These are phyloP conservation scores for Apostasia ramifera DNA, from an alignment of 106 monocot species.

Conservation along the genomic window DNA sequence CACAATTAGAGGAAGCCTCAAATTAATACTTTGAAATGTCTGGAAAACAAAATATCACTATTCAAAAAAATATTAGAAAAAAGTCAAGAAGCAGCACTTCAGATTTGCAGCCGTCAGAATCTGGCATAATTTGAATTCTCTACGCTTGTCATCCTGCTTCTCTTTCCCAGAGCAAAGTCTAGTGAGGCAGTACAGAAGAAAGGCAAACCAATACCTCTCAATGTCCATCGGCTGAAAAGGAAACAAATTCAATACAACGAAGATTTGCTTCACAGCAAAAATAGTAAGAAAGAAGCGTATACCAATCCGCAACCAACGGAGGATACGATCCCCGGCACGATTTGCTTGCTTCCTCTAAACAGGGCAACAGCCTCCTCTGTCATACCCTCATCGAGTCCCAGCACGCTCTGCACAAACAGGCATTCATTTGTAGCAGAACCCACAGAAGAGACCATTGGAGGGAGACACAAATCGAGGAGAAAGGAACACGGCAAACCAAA, in stretches of 20 bases:
- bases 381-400: constrained; percentile 31
- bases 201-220: constrained; percentile 60
- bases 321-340: constrained; percentile 32
- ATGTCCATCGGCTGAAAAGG: constrained; percentile 58
- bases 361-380: constrained; percentile 23
- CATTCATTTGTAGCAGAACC: background rate
- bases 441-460: background rate
- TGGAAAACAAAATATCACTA: background rate
- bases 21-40: background rate
- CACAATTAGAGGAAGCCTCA: constrained; percentile 6
- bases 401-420: constrained; percentile 16
- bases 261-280: background rate
- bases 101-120: constrained; percentile 57
- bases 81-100: constrained; percentile 24
- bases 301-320: constrained; percentile 66
- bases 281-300: background rate
- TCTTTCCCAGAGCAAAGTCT: constrained; percentile 34
- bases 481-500: background rate
- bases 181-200: constrained; percentile 64
- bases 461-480: background rate
- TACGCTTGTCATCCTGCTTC: constrained; percentile 28
- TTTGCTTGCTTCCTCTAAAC: constrained; percentile 44
- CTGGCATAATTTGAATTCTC: constrained; percentile 39
- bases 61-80: background rate
- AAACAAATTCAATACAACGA: background rate